Evolutionary conservation across 345 rosid species (phyloP).

Genomic region (Pistacia vera): DNA sequence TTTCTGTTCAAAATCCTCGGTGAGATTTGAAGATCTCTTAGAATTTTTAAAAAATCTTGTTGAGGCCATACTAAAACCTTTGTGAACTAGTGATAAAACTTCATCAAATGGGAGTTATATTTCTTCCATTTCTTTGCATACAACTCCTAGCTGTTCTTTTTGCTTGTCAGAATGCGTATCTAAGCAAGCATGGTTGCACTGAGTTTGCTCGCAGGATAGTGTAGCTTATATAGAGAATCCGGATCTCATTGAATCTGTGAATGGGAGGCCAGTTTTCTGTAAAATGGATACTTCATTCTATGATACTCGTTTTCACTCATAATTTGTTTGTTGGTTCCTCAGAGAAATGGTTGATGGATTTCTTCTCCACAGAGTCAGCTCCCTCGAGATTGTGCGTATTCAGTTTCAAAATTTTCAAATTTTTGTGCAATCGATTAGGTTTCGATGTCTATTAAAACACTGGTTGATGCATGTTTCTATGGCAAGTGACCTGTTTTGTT

Average conservation of each 20-base stretch:
- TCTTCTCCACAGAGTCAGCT: constrained; percentile 73
- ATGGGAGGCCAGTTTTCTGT: constrained; percentile 18
- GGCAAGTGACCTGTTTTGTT: constrained; percentile 65
- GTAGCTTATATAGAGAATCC: constrained; percentile 52
- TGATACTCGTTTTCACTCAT: not conserved
- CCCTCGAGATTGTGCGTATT: constrained; percentile 61
- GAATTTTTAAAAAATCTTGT: not conserved
- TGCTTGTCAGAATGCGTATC: constrained; percentile 53
- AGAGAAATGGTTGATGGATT: constrained; percentile 63
- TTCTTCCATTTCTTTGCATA: not conserved
- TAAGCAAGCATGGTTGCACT: constrained; percentile 58
- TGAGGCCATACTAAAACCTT: not conserved
- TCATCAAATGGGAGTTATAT: not conserved
- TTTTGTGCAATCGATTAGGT: not conserved
- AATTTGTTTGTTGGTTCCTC: constrained; percentile 17
- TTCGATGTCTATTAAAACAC: not conserved
- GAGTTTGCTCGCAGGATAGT: constrained; percentile 24
- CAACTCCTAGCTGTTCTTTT: constrained; percentile 13
- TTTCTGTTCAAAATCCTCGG: not conserved
- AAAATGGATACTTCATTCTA: constrained; percentile 17
- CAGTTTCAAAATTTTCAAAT: not conserved
- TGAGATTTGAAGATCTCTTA: no score
- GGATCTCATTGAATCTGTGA: constrained; percentile 17
- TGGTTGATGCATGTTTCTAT: constrained; percentile 1
- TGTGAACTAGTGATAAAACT: not conserved